Evolutionary conservation across 73 alveolate species (phyloP).

Genomic region (Tetrahymena elliotti): DNA sequence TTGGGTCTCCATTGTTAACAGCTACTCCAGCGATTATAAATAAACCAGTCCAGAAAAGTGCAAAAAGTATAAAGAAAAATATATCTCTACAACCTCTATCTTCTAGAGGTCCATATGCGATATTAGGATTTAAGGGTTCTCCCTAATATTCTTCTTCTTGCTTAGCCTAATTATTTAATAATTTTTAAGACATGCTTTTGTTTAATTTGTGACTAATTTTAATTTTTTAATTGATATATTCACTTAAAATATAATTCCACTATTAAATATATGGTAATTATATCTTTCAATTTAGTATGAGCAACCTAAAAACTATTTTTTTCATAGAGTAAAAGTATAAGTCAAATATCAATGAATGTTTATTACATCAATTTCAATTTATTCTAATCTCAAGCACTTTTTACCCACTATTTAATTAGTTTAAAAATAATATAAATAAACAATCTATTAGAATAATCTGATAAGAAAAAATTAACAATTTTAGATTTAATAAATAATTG

Average conservation of each 20-base stretch:
- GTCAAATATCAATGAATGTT: neutral
- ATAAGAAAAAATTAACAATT: neutral
- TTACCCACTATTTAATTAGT: neutral
- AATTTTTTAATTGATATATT: neutral
- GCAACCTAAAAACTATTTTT: too few relatives aligned
- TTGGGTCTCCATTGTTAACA: conserved; percentile 28
- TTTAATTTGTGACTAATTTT: neutral
- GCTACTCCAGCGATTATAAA: conserved; percentile 18
- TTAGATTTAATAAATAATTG: neutral
- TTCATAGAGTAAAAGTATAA: too few relatives aligned
- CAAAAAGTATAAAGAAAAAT: conserved; percentile 12
- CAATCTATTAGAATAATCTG: neutral
- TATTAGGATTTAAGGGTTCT: conserved; percentile 7
- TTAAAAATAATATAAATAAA: too few relatives aligned
- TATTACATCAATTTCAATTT: neutral
- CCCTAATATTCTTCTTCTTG: neutral
- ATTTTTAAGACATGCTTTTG: neutral
- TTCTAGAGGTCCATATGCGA: conserved; percentile 23
- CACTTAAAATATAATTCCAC: neutral
- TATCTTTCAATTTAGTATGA: too few relatives aligned
- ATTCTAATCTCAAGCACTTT: neutral
- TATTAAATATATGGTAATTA: too few relatives aligned
- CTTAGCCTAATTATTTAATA: neutral
- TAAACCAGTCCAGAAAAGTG: conserved; percentile 6
- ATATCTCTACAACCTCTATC: conserved; percentile 27